phyloP scores from a whole-genome alignment of 257 asterid species.

The Capsicum baccatum region DNA sequence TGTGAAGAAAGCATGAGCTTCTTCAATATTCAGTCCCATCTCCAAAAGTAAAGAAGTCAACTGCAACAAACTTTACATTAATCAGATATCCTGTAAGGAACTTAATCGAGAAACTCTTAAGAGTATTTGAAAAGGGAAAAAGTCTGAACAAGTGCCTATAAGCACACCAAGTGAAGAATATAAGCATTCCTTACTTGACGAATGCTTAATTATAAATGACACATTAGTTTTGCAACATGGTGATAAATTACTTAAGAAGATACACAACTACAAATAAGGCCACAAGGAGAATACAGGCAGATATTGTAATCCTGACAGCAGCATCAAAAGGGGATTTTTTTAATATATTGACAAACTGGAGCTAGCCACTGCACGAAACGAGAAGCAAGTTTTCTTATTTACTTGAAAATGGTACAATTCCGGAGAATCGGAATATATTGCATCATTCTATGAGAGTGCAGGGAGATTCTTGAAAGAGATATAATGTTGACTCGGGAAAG shows the following conservation, averaged over 20 bases:
- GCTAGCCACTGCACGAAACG: neutral
- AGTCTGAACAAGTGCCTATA: neutral
- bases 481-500: neutral
- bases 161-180: neutral
- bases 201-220: neutral
- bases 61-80: slow-evolving; percentile 47
- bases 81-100: neutral
- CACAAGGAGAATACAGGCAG: neutral
- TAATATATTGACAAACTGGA: neutral
- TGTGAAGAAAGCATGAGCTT: slow-evolving; percentile 96
- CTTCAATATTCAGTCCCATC: slow-evolving; percentile 95
- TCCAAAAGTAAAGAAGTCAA: slow-evolving; percentile 80
- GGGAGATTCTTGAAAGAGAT: neutral
- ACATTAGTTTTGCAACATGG: neutral
- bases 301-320: neutral
- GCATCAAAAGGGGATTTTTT: neutral
- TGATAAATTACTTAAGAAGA: neutral
- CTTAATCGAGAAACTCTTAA: neutral
- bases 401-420: neutral
- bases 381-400: neutral
- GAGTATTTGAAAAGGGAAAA: neutral
- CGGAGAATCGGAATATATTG: neutral
- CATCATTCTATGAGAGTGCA: neutral
- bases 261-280: neutral
- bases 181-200: neutral